Conservation (phyloP, 805 yeast genomes). For the Wickerhamomyces rabaulensis region DNA sequence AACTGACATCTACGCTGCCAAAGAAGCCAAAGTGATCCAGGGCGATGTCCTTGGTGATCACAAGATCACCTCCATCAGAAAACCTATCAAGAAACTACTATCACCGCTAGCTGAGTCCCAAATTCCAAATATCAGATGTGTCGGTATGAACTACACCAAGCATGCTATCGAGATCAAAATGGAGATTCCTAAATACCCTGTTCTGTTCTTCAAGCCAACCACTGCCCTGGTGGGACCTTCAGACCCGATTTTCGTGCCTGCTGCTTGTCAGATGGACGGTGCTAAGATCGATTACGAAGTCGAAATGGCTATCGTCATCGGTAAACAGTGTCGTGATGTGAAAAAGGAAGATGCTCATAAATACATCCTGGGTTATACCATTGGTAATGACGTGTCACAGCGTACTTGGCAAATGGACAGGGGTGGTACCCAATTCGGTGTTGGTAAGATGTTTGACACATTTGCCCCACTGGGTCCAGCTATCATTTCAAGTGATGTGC, state of each 20-base stretch:
- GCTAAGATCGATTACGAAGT: conserved; percentile 46
- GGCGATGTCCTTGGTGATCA: conserved; percentile 40
- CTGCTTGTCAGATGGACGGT: conserved; percentile 28
- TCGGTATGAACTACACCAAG: conserved; percentile 48
- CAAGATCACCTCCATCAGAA: conserved; percentile 31
- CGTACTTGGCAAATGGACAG: conserved; percentile 47
- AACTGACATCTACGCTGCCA: conserved; percentile 23
- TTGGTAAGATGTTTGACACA: conserved; percentile 49
- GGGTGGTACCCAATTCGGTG: conserved; percentile 47
- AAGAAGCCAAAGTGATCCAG: conserved; percentile 34
- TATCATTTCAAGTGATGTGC: conserved; percentile 25
- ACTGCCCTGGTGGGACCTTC: conserved; percentile 40
- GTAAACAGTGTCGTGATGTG: conserved; percentile 40
- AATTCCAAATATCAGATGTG: conserved; percentile 37
- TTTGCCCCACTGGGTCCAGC: conserved; percentile 57
- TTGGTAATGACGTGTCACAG: conserved; percentile 51
- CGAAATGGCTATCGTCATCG: conserved; percentile 47
- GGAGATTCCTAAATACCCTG: conserved; percentile 43
- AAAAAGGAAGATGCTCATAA: conserved; percentile 35
- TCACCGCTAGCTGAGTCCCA: conserved; percentile 35
- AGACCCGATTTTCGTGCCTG: conserved; percentile 38
- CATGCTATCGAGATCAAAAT: conserved; percentile 35
- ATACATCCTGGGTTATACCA: conserved; percentile 44
- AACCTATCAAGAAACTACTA: conserved; percentile 30
- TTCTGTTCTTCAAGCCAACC: conserved; percentile 45